Evolutionary conservation across 2,329 filamentous ascomycete species (phyloP).

Genomic region (Talaromyces piceae): DNA sequence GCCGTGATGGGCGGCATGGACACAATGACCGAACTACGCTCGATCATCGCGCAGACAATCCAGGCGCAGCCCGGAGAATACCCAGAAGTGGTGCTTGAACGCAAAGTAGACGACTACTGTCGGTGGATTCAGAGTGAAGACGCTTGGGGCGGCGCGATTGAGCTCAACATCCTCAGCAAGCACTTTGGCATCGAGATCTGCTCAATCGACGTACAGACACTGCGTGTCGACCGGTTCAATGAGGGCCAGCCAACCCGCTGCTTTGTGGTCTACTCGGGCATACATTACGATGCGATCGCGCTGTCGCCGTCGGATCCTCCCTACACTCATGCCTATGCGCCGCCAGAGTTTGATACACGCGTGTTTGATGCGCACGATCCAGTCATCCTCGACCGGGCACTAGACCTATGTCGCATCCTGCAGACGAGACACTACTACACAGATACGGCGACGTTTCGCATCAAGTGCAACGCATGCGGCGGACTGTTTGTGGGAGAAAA

Average conservation of each 20-base stretch:
- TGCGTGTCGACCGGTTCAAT: slow-evolving; percentile 68
- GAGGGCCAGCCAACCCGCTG: slow-evolving; percentile 63
- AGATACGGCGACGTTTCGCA: slow-evolving; percentile 70
- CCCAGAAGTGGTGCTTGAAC: slow-evolving; percentile 68
- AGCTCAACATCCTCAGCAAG: slow-evolving; percentile 75
- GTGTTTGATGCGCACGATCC: slow-evolving; percentile 58
- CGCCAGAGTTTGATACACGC: slow-evolving; percentile 71
- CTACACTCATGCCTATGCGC: slow-evolving; percentile 48
- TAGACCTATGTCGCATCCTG: slow-evolving; percentile 58
- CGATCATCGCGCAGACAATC: slow-evolving; percentile 71
- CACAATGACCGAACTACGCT: slow-evolving; percentile 64
- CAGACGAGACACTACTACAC: slow-evolving; percentile 76
- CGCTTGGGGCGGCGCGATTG: slow-evolving; percentile 87
- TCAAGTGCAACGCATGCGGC: slow-evolving; percentile 63
- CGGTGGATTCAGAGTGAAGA: slow-evolving; percentile 71
- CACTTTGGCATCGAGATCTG: slow-evolving; percentile 81
- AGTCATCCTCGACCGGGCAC: slow-evolving; percentile 52
- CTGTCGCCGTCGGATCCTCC: slow-evolving; percentile 58
- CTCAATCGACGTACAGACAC: slow-evolving; percentile 69
- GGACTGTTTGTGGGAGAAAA: slow-evolving; percentile 38
- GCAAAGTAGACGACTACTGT: slow-evolving; percentile 67
- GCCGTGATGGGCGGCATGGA: slow-evolving; percentile 64
- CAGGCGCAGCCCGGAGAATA: slow-evolving; percentile 65
- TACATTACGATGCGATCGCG: slow-evolving; percentile 87
- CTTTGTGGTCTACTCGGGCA: slow-evolving; percentile 81